A percentile compares a stretch with the other conserved stretches of the same genome.
phyloP scores from a whole-genome alignment of 805 yeast species.

The Debaryomyces tyrocola region DNA sequence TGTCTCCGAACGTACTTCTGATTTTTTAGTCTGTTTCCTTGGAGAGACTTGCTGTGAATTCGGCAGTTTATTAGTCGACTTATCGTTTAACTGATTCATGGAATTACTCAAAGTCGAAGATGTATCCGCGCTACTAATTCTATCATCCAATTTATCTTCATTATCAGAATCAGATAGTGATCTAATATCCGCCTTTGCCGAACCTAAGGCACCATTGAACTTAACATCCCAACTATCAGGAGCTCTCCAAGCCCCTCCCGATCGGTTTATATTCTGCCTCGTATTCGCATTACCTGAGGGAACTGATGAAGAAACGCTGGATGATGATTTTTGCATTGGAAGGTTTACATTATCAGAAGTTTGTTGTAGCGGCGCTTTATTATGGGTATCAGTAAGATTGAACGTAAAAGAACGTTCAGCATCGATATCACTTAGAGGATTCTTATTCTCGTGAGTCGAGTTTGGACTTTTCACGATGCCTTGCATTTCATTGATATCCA shows the following conservation, averaged over 20 bases:
- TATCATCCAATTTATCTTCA: conserved; percentile 1
- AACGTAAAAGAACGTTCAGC: neutral
- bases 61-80: neutral
- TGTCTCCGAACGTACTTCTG: neutral
- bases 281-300: neutral
- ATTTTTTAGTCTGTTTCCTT: neutral
- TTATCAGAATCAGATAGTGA: conserved; percentile 17
- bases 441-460: neutral
- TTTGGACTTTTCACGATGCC: conserved; percentile 44
- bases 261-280: neutral
- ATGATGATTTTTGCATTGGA: conserved; percentile 5
- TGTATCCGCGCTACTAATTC: neutral
- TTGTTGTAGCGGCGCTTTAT: neutral
- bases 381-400: neutral
- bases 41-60: neutral
- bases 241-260: conserved; percentile 36
- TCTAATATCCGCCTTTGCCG: neutral
- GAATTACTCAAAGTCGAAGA: neutral
- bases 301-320: conserved; percentile 4
- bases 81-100: neutral
- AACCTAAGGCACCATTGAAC: conserved; percentile 11
- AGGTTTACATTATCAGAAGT: neutral
- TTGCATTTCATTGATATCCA: conserved; percentile 50
- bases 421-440: neutral
- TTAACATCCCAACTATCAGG: conserved; percentile 54